Base-by-base conservation (phyloP, 495 filamentous ascomycete genomes). In the Glutinoglossum americanum region DNA sequence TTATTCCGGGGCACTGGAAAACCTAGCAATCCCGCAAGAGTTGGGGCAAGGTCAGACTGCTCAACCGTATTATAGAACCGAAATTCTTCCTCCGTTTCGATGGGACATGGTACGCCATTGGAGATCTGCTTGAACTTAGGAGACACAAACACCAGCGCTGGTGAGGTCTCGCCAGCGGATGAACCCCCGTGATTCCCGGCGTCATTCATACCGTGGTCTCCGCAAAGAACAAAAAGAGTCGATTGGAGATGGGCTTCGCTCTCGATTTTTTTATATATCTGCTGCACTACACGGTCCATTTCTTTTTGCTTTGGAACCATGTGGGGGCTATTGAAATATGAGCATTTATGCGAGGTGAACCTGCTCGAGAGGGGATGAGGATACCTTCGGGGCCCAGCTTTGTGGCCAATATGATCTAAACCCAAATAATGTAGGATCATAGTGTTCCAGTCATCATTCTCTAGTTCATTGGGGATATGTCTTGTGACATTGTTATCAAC, bases 131-230 rank as follows among this genome's bases (percentile, higher is more conserved):
- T 76, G 32, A 99, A 73, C 62, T 85, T 89, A 5, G 93, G 89
- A 11, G 90, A 94, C 37, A 94, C 80, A 65, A 99, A 96, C 30
- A 94, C 75, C 44, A 99, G 69, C 15, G 92, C 92, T 0, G 92
- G 81, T 0, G 89, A 94, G 10, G 92, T 97, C 71, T 99, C 92
- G 6, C 93, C 88, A 19, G 84, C 77, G 2, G 85, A 83, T 21
- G 93, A 94, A 7, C 90, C 92, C 11, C 92, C 92, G 67, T 99
- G 92, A 64, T 97, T 97, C 3, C 92, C 92, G 39, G 88, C 92
- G 62, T 97, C 92, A 63, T 96, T 99, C 92, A 99, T 99, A 21
- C 92, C 92, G 66, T 99, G 92, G 65, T 99, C 92, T 47, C 92
- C 92, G 57, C 81, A 87, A 8, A 99, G 70, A 1, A 99, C 78